Base-by-base conservation (phyloP, 129 eudicot genomes). In the Pulicaria dysenterica region DNA sequence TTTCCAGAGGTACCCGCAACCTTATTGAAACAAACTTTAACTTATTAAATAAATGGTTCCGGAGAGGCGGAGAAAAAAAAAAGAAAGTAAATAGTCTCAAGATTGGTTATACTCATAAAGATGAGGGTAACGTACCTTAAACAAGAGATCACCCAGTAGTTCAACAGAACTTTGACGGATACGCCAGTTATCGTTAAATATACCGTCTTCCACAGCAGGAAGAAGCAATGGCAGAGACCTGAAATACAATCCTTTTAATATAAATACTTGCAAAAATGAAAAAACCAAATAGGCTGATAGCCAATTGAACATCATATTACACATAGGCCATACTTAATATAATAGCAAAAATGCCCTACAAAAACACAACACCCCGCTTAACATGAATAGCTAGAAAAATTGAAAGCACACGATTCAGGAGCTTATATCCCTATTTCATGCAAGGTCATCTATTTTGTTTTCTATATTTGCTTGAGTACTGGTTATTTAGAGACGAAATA, bases 1-100 rank as follows among this genome's bases (percentile, higher is more conserved):
- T 94, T 94, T n/a, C 99, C 99, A 72, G 99, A 90, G 46, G 99
- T 94, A 55, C 99, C 99, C 81, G 99, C 99, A 76, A 94, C 97
- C 98, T 93, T 67, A 10, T 72, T 7, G 17, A 77, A 70, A 38
- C 14, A 74, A 3, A 10, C 39, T 36, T 16, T 34, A 71, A 79
- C 41, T 19, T 66, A 39, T 9, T 31, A 50, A 44, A 42, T 40
- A 50, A 12, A 7, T 15, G n/a, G 70, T 66, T 59, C 58, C n/a
- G 51, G 31, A 12, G 67, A 6, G 1, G 3, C n/a, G 51, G 31
- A 3, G 31, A 10, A 58, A 36, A 31, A 8, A 1, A 15, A 47
- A 47, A 47, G 12, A 10, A 34, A 10, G 11, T 38, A n/a, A 4
- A 31, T 7, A 9, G 34, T 10, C 31, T 24, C 1, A 24, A 24